These are phyloP conservation scores for Hypoxylon sp. DNA, from an alignment of 2,329 filamentous ascomycete genomes.

Conservation along the genomic window DNA sequence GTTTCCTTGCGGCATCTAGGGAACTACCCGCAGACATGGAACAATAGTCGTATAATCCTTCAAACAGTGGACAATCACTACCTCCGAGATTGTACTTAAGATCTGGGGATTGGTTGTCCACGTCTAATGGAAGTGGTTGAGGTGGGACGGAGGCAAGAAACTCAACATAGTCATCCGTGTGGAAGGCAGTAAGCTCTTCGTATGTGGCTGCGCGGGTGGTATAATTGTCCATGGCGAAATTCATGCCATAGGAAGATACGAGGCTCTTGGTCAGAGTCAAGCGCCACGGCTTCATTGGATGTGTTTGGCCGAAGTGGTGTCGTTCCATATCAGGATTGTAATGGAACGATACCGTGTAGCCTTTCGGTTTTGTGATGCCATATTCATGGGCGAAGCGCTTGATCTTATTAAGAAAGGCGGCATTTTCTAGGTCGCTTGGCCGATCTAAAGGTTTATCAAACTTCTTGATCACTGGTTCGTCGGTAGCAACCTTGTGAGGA, in stretches of 20 bases:
- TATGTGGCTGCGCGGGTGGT: conserved; percentile 83
- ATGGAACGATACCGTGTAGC: conserved; percentile 93
- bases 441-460: conserved; percentile 60
- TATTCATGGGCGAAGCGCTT: conserved; percentile 66
- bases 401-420: conserved; percentile 65
- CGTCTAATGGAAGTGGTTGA: conserved; percentile 68
- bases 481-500: conserved; percentile 61
- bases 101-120: conserved; percentile 69
- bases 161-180: conserved; percentile 88
- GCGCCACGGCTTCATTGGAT: conserved; percentile 99
- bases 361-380: conserved; percentile 80
- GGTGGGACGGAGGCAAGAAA: conserved; percentile 80
- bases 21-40: conserved; percentile 92
- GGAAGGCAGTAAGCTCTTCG: conserved; percentile 87
- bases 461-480: conserved; percentile 61
- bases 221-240: conserved; percentile 96
- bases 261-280: conserved; percentile 94
- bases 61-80: conserved; percentile 95
- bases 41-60: conserved; percentile 94
- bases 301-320: conserved; percentile 95
- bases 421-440: conserved; percentile 63
- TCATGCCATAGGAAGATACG: conserved; percentile 93
- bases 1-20: conserved; percentile 88
- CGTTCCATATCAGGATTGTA: conserved; percentile 94
- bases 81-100: conserved; percentile 85